Evolutionary conservation across 495 filamentous ascomycete species (phyloP).

Genomic region (Talaromyces proteolyticus): DNA sequence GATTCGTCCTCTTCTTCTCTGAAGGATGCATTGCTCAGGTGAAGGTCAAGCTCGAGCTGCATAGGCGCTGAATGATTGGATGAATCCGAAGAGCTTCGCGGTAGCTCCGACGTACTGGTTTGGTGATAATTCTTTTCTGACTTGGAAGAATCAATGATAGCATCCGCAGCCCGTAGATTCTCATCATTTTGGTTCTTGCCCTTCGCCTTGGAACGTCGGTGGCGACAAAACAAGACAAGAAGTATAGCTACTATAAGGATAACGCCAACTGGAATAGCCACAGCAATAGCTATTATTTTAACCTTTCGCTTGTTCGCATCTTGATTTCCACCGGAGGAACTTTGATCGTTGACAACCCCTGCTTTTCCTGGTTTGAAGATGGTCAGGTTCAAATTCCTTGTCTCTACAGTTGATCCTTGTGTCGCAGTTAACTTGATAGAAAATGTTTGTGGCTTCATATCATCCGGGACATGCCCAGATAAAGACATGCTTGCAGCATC

Average conservation of each 20-base stretch:
- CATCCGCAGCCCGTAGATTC: background rate
- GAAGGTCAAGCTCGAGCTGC: constrained; percentile 1
- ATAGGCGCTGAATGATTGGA: constrained; percentile 7
- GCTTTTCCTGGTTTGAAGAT: constrained; percentile 23
- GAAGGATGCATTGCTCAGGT: background rate
- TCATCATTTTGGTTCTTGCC: background rate
- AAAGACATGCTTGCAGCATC: constrained; percentile 50
- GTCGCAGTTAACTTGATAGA: constrained; percentile 45
- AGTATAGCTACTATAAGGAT: constrained; percentile 23
- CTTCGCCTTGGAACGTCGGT: constrained; percentile 16
- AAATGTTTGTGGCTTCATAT: constrained; percentile 32
- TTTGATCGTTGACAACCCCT: constrained; percentile 11
- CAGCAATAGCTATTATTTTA: constrained; percentile 38
- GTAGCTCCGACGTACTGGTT: constrained; percentile 1
- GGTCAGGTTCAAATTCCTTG: constrained; percentile 44
- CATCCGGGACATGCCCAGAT: constrained; percentile 55
- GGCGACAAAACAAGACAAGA: constrained; percentile 37
- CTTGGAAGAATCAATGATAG: background rate
- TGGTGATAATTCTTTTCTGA: background rate
- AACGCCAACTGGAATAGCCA: constrained; percentile 33
- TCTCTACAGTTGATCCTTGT: constrained; percentile 38
- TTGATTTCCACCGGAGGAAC: constrained; percentile 11
- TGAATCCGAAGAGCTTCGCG: constrained; percentile 5
- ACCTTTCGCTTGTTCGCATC: constrained; percentile 21
- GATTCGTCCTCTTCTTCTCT: constrained; percentile 3